Percentiles rank a stretch among this genome's conserved stretches.
Conservation (phyloP, 208 protist species). For the Acanthamoeba quina region DNA sequence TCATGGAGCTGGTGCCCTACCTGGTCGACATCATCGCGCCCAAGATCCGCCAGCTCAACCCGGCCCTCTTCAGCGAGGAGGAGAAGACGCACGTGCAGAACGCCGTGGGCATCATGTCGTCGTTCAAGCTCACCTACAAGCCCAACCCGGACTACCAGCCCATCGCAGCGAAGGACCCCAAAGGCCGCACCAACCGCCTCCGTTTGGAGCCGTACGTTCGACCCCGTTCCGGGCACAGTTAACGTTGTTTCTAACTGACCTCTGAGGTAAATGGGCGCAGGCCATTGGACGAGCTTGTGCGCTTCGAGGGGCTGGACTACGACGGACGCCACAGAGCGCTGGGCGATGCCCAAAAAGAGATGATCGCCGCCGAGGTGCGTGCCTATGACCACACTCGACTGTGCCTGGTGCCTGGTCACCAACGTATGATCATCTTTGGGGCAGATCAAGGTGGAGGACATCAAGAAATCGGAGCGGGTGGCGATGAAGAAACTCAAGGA, state of each 20-base stretch:
- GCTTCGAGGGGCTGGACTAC: conserved; percentile 54
- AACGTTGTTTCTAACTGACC: background rate
- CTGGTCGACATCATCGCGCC: conserved; percentile 65
- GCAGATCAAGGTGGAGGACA: background rate
- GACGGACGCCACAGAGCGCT: conserved; percentile 6
- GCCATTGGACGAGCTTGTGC: conserved; percentile 58
- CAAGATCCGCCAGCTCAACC: conserved; percentile 48
- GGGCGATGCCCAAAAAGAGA: conserved; percentile 27
- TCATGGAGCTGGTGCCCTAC: conserved; percentile 29
- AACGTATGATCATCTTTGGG: background rate
- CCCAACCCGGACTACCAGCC: background rate
- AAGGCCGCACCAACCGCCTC: background rate
- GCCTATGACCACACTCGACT: too few relatives aligned
- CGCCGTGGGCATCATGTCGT: conserved; percentile 20
- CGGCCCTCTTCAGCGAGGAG: background rate
- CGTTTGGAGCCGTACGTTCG: conserved; percentile 22
- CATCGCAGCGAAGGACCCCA: background rate
- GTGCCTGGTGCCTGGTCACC: too few relatives aligned
- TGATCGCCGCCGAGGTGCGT: conserved; percentile 32
- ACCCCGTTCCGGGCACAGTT: background rate
- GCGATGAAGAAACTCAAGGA: conserved; percentile 47
- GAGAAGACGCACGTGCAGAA: conserved; percentile 1
- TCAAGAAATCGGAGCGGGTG: background rate
- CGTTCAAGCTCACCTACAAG: conserved; percentile 56
- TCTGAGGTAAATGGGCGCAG: background rate